Evolutionary conservation across 768 basidiomycete species (phyloP).

Genomic region (Leucocoprinus sp.): DNA sequence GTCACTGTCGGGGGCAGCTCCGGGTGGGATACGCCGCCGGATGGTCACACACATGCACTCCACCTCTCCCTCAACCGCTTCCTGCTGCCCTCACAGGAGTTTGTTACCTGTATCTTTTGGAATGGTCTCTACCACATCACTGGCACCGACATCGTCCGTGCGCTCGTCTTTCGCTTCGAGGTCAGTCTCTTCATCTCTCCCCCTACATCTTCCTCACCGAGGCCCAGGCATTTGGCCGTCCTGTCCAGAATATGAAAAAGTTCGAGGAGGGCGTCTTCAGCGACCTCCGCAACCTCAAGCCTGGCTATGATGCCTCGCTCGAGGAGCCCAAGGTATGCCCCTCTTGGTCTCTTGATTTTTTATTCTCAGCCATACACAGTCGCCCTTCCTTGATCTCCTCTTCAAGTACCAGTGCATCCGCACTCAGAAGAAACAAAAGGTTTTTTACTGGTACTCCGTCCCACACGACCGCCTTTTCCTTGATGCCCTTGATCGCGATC

Average conservation of each 20-base stretch:
- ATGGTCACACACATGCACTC: constrained; percentile 24
- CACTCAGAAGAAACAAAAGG: constrained; percentile 98
- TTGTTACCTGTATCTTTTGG: constrained; percentile 90
- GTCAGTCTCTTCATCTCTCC: constrained; percentile 26
- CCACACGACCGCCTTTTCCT: constrained; percentile 96
- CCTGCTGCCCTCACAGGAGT: constrained; percentile 78
- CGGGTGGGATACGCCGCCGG: constrained; percentile 12
- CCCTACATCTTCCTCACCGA: constrained; percentile 8
- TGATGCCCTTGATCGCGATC: constrained; percentile 91
- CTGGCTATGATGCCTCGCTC: constrained; percentile 83
- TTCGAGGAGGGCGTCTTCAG: constrained; percentile 96
- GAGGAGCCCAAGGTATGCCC: constrained; percentile 89
- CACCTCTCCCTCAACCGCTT: constrained; percentile 84
- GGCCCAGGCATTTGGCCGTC: constrained; percentile 66
- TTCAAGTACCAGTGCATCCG: constrained; percentile 97
- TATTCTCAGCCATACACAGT: constrained; percentile 36
- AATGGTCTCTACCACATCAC: constrained; percentile 89
- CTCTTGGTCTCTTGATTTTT: neutral
- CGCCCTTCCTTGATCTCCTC: constrained; percentile 84
- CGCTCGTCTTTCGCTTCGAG: constrained; percentile 90
- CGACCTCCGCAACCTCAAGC: constrained; percentile 89
- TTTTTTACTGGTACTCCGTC: constrained; percentile 99
- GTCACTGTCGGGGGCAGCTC: constrained; percentile 8
- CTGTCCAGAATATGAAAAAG: constrained; percentile 90
- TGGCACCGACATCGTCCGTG: constrained; percentile 93